Evolutionary conservation across 2,329 filamentous ascomycete genomes (phyloP), one percentile per base, ranked within the genome.

Genomic region (Botrytis cinerea): DNA sequence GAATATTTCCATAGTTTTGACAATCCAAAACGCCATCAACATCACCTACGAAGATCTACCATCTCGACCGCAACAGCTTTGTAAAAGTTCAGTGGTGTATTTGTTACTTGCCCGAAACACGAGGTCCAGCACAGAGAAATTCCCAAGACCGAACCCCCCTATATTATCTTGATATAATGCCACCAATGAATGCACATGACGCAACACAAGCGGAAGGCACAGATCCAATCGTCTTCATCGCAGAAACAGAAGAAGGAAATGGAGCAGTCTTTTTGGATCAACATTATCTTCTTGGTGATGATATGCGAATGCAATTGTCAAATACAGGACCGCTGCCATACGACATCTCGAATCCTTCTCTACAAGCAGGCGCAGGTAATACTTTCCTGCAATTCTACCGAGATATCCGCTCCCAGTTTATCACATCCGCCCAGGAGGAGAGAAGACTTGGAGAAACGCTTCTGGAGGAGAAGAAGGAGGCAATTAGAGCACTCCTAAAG

Each of bases 251-350:
- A 43, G 14, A 20, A 40, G 25, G 14, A 32, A 9, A 22, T 5
- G n/a, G 9, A 4, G 10, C 2, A 4, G 9, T 25, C 2, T 9
- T 43, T 8, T 4, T 10, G 1, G 10, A 54, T 16, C 16, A 2
- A 9, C 3, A 28, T 22, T 43, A 18, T 20, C 0, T 28, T 32
- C 4, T 18, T 18, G 9, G 48, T 14, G 25, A 54, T 14, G 22
- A 67, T n/a, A 20, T 12, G 4, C 25, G 9, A 57, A 9, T 22
- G 2, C 0, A 3, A 22, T 22, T 40, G 22, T 14, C 1, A 45
- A 18, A 2, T 32, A 10, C n/a, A 40, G 3, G 2, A 59, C 28
- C 1, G 4, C 3, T 10, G 9, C 25, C 6, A 9, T 8, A 16
- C 2, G 12, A 28, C 20, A 9, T 35, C 9, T 1, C 25, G n/a